Evolutionary conservation across 2,329 filamentous ascomycete species (phyloP).

Genomic region (Orbilia blumenaviensis): DNA sequence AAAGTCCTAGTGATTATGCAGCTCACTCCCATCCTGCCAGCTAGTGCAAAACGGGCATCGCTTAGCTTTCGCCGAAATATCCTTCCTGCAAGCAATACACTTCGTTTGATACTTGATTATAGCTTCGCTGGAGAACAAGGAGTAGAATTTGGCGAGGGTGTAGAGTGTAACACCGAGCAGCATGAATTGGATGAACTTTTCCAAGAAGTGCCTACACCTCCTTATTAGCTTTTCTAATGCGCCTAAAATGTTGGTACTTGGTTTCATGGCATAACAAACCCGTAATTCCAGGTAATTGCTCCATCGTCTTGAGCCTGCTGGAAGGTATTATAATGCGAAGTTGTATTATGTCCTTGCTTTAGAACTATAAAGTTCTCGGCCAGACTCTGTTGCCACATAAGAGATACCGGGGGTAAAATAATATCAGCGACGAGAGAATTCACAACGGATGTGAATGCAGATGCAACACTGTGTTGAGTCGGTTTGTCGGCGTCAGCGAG

Average conservation of each 20-base stretch:
- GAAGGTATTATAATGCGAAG: slow-evolving; percentile 74
- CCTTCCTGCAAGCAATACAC: slow-evolving; percentile 74
- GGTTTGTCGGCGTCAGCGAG: slow-evolving; percentile 20
- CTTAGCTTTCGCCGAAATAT: slow-evolving; percentile 48
- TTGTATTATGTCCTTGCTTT: slow-evolving; percentile 66
- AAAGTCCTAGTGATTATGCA: not conserved
- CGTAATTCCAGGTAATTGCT: slow-evolving; percentile 76
- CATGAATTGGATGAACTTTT: slow-evolving; percentile 72
- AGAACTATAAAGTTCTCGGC: slow-evolving; percentile 78
- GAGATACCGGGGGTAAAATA: slow-evolving; percentile 73
- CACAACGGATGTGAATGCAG: slow-evolving; percentile 75
- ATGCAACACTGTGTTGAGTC: slow-evolving; percentile 69
- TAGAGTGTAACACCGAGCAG: slow-evolving; percentile 74
- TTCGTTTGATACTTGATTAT: slow-evolving; percentile 76
- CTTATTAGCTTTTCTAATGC: not conserved
- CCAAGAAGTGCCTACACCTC: slow-evolving; percentile 67
- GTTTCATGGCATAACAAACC: slow-evolving; percentile 62
- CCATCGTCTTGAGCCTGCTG: slow-evolving; percentile 75
- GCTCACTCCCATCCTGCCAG: slow-evolving; percentile 45
- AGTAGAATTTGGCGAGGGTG: slow-evolving; percentile 71
- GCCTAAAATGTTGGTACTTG: not conserved
- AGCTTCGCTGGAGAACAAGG: slow-evolving; percentile 70
- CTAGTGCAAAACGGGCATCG: slow-evolving; percentile 47
- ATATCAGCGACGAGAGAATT: slow-evolving; percentile 77
- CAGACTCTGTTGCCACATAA: slow-evolving; percentile 75